Base-by-base conservation (phyloP, 805 yeast genomes). In the Suhomyces prunicola region DNA sequence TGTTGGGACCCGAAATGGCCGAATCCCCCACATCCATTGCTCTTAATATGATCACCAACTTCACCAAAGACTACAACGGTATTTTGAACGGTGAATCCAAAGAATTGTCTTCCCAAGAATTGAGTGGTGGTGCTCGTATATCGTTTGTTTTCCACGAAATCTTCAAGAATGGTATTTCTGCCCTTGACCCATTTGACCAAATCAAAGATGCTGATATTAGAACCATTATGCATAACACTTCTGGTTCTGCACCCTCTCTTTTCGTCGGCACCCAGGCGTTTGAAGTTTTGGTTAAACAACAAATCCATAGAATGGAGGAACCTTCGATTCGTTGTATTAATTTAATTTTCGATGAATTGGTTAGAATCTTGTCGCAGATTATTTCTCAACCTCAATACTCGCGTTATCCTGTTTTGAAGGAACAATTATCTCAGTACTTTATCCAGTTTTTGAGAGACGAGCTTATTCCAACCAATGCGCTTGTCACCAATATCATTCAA, bases 241-340 rank as follows among this genome's bases (percentile, higher is more conserved):
- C 97, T 7, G 99, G 99, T 64, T 87, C 97, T 33, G 70, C 98
- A 1, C 98, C 99, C 12, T 89, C 97, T 5, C 77, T 93, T 63
- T 93, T 93, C 74, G 98, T 93, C 56, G 98, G 98, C 23, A 93
- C 98, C 8, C 94, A 90, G 63, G 97, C 97, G 0, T 93, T 93
- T 70, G 99, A 94, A 70, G 96, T 92, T 17, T 82, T 57, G 56
- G 60, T 57, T 22, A 55, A 57, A 50, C 70, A 66, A 53, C 70
- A 66, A 46, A 92, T 93, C 60, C 85, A 80, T 63, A 84, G 98
- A 71, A 90, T 94, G 75, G 97, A 92, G 73, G 97, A 93, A 63
- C 99, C 99, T 10, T 77, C 94, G 3, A 62, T 89, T 54, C 85
- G 96, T 63, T 90, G 97, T 77, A 91, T 92, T 56, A 84, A 88